Evolutionary conservation across 768 basidiomycete genomes (phyloP).

Genomic region (Leccinellum albellum): DNA sequence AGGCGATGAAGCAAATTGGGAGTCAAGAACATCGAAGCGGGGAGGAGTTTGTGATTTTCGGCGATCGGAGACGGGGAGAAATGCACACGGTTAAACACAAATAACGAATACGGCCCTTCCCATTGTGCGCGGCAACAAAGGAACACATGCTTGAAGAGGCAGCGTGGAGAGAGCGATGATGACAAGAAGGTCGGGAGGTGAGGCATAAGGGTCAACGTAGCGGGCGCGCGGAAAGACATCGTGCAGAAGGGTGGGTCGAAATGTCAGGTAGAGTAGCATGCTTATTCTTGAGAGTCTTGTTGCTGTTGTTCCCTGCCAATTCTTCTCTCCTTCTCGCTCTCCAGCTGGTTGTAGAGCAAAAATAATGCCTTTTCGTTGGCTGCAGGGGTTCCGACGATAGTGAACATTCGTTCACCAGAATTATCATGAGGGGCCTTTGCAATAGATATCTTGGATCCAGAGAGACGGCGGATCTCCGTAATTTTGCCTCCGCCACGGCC

Average conservation of each 20-base stretch:
- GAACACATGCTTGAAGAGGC: conserved; percentile 7
- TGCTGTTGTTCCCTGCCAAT: conserved; percentile 82
- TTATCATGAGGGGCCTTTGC: conserved; percentile 99
- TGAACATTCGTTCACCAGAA: conserved; percentile 99
- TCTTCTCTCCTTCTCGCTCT: conserved; percentile 93
- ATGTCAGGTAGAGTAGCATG: neutral
- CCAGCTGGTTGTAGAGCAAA: conserved; percentile 93
- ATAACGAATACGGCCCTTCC: conserved; percentile 20
- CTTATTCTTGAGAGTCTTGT: conserved; percentile 59
- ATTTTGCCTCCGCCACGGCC: conserved; percentile 97
- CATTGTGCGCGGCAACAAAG: conserved; percentile 10
- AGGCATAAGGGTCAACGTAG: conserved; percentile 22
- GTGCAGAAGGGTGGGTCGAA: conserved; percentile 6
- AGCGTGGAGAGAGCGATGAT: conserved; percentile 13
- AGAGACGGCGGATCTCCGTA: conserved; percentile 96
- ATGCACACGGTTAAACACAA: conserved; percentile 25
- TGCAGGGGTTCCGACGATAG: conserved; percentile 93
- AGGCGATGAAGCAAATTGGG: conserved; percentile 16
- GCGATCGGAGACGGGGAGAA: conserved; percentile 7
- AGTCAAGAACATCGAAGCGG: conserved; percentile 29
- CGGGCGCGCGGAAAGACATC: conserved; percentile 14
- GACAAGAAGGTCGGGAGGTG: conserved; percentile 28
- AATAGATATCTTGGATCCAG: conserved; percentile 96
- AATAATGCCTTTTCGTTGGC: conserved; percentile 98
- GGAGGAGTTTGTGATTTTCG: conserved; percentile 23